A percentile compares a stretch with the other conserved stretches of the same genome.
Conservation (phyloP, 73 alveolate genomes). For the Paramecium sexaurelia region DNA sequence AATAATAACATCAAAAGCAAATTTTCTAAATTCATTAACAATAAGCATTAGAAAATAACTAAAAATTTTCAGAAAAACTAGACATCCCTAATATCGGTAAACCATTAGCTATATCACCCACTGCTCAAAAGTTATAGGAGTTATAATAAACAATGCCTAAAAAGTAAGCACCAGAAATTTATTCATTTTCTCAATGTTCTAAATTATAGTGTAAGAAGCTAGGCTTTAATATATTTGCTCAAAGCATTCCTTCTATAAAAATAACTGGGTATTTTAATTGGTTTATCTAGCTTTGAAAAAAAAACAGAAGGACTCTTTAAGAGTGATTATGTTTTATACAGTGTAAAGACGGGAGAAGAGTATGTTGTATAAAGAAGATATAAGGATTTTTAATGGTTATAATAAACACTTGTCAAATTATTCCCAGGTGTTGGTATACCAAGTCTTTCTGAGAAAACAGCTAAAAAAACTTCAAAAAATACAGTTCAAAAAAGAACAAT, state of each 20-base stretch:
- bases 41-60: background rate
- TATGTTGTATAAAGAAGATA: slow-evolving; percentile 13
- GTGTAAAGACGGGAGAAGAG: background rate
- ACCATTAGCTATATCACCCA: background rate
- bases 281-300: background rate
- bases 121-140: background rate
- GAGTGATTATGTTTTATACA: slow-evolving; percentile 15
- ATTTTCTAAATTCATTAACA: background rate
- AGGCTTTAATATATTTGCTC: slow-evolving; percentile 41
- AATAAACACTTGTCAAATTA: background rate
- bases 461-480: background rate
- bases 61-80: background rate
- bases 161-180: background rate
- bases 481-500: slow-evolving; percentile 34
- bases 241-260: background rate
- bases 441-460: background rate
- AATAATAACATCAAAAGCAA: background rate
- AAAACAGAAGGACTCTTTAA: slow-evolving; percentile 41
- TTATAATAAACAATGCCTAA: background rate
- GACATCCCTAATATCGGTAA: background rate
- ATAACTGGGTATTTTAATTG: background rate
- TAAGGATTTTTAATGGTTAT: slow-evolving; percentile 29
- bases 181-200: slow-evolving; percentile 6
- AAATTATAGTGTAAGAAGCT: slow-evolving; percentile 9
- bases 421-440: slow-evolving; percentile 45